phyloP scores from a whole-genome alignment of 495 filamentous ascomycete species.

The Astrothelium macrocarpum region DNA sequence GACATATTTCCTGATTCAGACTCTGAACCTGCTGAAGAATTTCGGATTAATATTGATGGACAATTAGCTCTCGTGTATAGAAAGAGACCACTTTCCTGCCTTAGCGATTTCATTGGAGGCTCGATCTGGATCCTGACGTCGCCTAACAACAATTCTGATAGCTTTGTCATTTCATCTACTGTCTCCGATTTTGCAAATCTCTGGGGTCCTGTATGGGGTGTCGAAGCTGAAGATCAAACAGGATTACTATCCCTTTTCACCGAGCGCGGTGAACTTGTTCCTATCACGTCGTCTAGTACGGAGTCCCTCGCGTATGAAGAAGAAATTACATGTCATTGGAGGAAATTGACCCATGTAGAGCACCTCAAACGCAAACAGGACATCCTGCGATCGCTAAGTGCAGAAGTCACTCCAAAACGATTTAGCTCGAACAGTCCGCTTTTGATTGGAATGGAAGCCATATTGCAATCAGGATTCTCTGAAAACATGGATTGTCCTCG shows the following conservation, averaged over 20 bases:
- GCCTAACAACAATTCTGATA: neutral
- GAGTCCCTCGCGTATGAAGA: neutral
- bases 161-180: neutral
- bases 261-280: neutral
- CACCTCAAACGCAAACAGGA: neutral
- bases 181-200: neutral
- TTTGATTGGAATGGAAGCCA: neutral
- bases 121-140: neutral
- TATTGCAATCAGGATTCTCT: neutral
- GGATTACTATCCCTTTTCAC: neutral
- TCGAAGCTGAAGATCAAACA: neutral
- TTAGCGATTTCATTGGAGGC: neutral
- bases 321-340: neutral
- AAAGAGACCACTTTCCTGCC: neutral
- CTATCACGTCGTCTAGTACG: neutral
- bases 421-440: neutral
- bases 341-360: neutral
- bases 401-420: neutral
- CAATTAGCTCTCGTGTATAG: neutral
- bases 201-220: neutral
- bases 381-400: neutral
- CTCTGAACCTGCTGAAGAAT: neutral
- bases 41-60: neutral
- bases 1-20: neutral
- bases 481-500: neutral